phyloP scores from a whole-genome alignment of 2,329 filamentous ascomycete species.

The Ascochyta clinopodiicola region DNA sequence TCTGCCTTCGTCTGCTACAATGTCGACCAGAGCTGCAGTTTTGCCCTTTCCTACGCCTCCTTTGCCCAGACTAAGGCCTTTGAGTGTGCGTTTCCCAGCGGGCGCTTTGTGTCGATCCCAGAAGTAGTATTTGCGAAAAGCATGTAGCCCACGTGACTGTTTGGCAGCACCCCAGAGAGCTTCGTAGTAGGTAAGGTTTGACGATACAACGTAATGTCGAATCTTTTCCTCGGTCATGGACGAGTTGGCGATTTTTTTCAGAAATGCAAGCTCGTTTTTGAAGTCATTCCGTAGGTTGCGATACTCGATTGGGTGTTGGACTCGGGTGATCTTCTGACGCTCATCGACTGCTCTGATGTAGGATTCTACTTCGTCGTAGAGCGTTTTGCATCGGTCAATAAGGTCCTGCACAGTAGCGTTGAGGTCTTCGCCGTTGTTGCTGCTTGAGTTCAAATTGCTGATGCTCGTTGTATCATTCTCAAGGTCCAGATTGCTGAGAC shows the following conservation, averaged over 20 bases:
- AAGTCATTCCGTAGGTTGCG: conserved; percentile 43
- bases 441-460: conserved; percentile 1
- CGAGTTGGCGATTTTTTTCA: conserved; percentile 36
- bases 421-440: conserved; percentile 22
- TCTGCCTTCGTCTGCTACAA: conserved; percentile 66
- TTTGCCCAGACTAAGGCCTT: conserved; percentile 35
- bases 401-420: conserved; percentile 40
- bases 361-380: conserved; percentile 51
- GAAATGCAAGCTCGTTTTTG: conserved; percentile 44
- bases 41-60: conserved; percentile 52
- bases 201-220: conserved; percentile 66
- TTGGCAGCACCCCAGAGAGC: conserved; percentile 70
- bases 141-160: conserved; percentile 61
- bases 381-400: conserved; percentile 45
- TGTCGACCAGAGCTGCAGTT: conserved; percentile 66
- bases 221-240: conserved; percentile 38
- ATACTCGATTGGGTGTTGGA: conserved; percentile 48
- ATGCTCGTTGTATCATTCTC: conserved; percentile 7
- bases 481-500: conserved; percentile 20
- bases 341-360: conserved; percentile 47
- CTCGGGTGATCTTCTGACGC: conserved; percentile 40
- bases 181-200: conserved; percentile 70
- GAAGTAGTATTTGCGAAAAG: conserved; percentile 55
- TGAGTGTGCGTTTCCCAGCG: conserved; percentile 28
- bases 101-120: conserved; percentile 33